Evolutionary conservation across 148 eudicot genomes (phyloP).

Genomic region (Salicornia ramosissima): DNA sequence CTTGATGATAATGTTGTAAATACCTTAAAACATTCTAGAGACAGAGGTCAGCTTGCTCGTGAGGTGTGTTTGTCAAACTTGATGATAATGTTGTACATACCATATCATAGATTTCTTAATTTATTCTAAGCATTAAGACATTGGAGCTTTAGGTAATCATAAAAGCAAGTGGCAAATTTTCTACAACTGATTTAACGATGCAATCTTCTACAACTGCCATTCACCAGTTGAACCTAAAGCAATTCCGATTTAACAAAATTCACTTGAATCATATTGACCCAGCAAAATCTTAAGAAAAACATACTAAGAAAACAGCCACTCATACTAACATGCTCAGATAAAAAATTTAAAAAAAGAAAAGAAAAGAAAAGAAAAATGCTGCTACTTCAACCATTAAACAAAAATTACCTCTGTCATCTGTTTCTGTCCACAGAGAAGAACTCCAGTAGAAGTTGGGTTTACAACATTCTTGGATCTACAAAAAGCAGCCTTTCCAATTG

Average conservation of each 20-base stretch:
- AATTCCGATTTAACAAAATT: not conserved
- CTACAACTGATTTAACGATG: not conserved
- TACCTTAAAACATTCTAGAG: too few species aligned
- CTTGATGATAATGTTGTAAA: too few species aligned
- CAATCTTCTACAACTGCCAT: not conserved
- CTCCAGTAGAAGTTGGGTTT: constrained; percentile 68
- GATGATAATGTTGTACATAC: not conserved
- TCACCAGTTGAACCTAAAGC: not conserved
- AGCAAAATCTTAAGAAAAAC: not conserved
- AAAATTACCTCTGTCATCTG: constrained; percentile 82
- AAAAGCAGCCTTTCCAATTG: constrained; percentile 76
- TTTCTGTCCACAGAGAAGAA: constrained; percentile 82
- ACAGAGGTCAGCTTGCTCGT: too few species aligned
- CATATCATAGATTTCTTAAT: not conserved
- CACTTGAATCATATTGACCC: not conserved
- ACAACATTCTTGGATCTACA: constrained; percentile 52
- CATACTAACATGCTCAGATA: too few species aligned
- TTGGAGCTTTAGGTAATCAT: not conserved
- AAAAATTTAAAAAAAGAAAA: too few species aligned
- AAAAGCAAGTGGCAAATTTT: not conserved
- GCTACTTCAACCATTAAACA: not conserved
- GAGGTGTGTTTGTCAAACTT: too few species aligned
- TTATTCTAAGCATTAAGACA: not conserved
- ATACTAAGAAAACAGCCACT: not conserved
- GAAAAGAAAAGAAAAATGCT: not conserved